Evolutionary conservation across 805 yeast species (phyloP), one percentile per base, ranked within the genome.

Genomic region (Pichia eremophila): DNA sequence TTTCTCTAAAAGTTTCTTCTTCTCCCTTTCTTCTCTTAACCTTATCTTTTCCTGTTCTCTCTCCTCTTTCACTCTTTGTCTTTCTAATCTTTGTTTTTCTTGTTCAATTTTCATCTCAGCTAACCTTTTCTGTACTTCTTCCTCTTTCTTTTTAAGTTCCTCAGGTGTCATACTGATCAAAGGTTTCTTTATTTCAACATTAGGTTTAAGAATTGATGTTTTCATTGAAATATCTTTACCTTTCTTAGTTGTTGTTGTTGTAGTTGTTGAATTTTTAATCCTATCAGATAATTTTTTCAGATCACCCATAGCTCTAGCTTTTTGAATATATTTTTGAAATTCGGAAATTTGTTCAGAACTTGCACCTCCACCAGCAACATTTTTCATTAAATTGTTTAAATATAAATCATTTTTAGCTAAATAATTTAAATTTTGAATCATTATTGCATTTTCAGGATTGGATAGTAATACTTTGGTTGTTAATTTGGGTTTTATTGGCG

Each of bases 311-410:
- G 74, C 78, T 51, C 84, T 74, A 0, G 97, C 97, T 46, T 79
- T 71, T 50, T 78, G 81, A 48, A 91, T 88, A 56, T 85, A 85
- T 19, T 75, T 80, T 62, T 90, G 95, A 62, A 91, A 91, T 41
- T 78, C 80, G 25, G 77, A 68, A 17, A 91, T 83, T 61, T 88
- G 91, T 8, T 74, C 80, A 6, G 78, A 75, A 0, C 79, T 63
- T 0, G 96, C 96, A 25, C 71, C 73, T 5, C 95, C 95, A 47
- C 83, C 75, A 0, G 98, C 97, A 2, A 91, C 96, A 6, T 74
- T 75, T 52, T 82, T 80, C 96, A 91, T 89, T 45, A 91, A 67
- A 1, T 74, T 65, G 53, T 80, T 83, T 44, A 91, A 65, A 5
- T 80, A 73, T 0, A 78, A 72, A 57, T 89, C 95, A 5, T 73